Percentiles rank a stretch among this genome's conserved stretches.
Evolutionary conservation across 805 yeast genomes (phyloP).

Genomic region (Saccharomycopsis lassenensis): DNA sequence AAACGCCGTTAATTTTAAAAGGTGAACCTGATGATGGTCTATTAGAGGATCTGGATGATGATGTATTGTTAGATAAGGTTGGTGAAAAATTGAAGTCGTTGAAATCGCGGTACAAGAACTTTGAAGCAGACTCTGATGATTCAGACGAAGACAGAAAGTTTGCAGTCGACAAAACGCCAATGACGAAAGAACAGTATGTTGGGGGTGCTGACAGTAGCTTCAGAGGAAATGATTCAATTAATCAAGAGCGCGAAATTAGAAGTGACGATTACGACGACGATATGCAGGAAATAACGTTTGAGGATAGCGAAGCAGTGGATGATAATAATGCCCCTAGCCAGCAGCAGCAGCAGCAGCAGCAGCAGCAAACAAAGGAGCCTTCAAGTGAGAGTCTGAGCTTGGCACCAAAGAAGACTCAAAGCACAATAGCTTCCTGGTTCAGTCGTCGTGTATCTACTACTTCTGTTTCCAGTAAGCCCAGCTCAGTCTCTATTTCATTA

Average conservation of each 20-base stretch:
- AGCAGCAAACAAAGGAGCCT: too few relatives aligned
- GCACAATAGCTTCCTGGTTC: too few relatives aligned
- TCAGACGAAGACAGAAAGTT: conserved; percentile 60
- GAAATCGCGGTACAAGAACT: conserved; percentile 44
- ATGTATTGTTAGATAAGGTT: conserved; percentile 8
- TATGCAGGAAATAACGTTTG: conserved; percentile 10
- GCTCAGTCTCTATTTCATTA: too few relatives aligned
- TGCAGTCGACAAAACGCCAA: conserved; percentile 36
- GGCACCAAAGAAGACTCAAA: conserved; percentile 8
- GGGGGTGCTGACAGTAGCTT: conserved; percentile 27
- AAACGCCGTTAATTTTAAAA: conserved; percentile 1
- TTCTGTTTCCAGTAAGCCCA: too few relatives aligned
- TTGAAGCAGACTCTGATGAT: conserved; percentile 54
- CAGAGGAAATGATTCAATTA: not conserved
- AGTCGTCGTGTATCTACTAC: too few relatives aligned
- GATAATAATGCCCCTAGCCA: too few relatives aligned
- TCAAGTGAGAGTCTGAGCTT: too few relatives aligned
- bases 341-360: not conserved
- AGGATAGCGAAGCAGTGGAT: not conserved
- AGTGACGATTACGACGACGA: conserved; percentile 9
- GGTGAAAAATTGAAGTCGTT: conserved; percentile 12
- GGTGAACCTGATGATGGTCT: not conserved
- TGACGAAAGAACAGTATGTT: conserved; percentile 37
- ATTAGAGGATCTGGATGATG: conserved; percentile 2
- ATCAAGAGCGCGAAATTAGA: conserved; percentile 2